Percentiles rank a stretch among this genome's conserved stretches.
These are phyloP conservation scores for Mallotus nudiflorus DNA, from an alignment of 345 rosid genomes.

Conservation along the genomic window DNA sequence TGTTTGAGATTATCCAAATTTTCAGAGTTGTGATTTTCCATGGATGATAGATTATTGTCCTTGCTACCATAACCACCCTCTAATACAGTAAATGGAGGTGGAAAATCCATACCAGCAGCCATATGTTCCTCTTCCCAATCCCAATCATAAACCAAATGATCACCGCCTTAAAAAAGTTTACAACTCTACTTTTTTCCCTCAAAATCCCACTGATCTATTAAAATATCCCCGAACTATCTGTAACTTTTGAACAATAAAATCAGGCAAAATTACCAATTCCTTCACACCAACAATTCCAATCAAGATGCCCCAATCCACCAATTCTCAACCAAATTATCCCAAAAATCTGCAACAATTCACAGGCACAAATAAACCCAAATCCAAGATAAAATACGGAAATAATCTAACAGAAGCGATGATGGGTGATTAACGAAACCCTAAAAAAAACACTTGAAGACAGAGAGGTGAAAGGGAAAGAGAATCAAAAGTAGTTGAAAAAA, in stretches of 20 bases:
- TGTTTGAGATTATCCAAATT: conserved; percentile 52
- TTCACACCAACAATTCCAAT: no score
- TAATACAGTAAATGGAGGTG: conserved; percentile 45
- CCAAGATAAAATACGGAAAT: conserved; percentile 5
- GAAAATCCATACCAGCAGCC: conserved; percentile 64
- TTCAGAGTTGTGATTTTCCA: conserved; percentile 44
- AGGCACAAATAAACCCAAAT: not conserved
- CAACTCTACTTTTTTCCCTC: not conserved
- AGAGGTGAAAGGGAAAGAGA: conserved; percentile 20
- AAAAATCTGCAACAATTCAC: not conserved
- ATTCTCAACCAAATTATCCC: conserved; percentile 1
- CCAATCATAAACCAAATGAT: conserved; percentile 39
- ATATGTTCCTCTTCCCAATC: conserved; percentile 41
- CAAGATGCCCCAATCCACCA: not conserved
- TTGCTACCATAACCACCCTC: conserved; percentile 47
- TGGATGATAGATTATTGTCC: conserved; percentile 32
- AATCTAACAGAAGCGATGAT: no score
- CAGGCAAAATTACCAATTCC: no score
- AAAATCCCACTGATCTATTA: not conserved
- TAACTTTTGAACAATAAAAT: no score
- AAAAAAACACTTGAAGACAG: not conserved
- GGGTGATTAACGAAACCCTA: not conserved
- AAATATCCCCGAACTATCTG: conserved; percentile 15
- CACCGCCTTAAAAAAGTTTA: conserved; percentile 15
- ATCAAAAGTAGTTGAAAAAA: conserved; percentile 22